Evolutionary conservation across 1,139 yeast species (phyloP).

Genomic region (Meyerozyma guilliermondii): DNA sequence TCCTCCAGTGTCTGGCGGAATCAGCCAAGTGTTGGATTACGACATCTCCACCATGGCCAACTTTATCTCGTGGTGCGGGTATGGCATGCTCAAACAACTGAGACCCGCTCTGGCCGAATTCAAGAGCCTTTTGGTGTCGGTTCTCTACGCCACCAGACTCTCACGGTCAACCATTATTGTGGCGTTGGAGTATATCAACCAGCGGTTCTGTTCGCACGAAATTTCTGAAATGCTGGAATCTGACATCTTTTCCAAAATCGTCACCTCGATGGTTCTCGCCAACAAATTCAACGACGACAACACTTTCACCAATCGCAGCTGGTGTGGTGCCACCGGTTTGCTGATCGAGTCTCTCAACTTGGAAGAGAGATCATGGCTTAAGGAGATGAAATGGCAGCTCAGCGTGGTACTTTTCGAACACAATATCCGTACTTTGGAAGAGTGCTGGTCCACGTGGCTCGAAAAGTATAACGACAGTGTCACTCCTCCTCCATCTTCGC

Average conservation of each 20-base stretch:
- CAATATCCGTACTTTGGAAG: conserved; percentile 39
- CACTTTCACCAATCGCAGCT: conserved; percentile 89
- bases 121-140: conserved; percentile 57
- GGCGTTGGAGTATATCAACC: conserved; percentile 70
- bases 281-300: conserved; percentile 96
- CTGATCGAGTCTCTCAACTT: conserved; percentile 53
- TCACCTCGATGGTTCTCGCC: conserved; percentile 73
- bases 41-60: conserved; percentile 73
- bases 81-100: conserved; percentile 50
- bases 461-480: conserved; percentile 22
- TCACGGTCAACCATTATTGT: conserved; percentile 77
- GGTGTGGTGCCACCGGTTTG: conserved; percentile 93
- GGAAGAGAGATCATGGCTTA: conserved; percentile 73
- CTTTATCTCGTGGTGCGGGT: conserved; percentile 64
- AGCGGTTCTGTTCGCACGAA: conserved; percentile 28
- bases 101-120: conserved; percentile 51
- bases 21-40: conserved; percentile 72
- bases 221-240: conserved; percentile 28
- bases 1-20: conserved; percentile 58
- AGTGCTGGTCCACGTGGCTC: conserved; percentile 46
- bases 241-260: conserved; percentile 58
- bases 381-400: conserved; percentile 42
- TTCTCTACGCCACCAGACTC: conserved; percentile 82
- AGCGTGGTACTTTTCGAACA: conserved; percentile 39
- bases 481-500: conserved; percentile 4